phyloP scores from a whole-genome alignment of 352 stramenopile species.

The Globisporangium viniferum region DNA sequence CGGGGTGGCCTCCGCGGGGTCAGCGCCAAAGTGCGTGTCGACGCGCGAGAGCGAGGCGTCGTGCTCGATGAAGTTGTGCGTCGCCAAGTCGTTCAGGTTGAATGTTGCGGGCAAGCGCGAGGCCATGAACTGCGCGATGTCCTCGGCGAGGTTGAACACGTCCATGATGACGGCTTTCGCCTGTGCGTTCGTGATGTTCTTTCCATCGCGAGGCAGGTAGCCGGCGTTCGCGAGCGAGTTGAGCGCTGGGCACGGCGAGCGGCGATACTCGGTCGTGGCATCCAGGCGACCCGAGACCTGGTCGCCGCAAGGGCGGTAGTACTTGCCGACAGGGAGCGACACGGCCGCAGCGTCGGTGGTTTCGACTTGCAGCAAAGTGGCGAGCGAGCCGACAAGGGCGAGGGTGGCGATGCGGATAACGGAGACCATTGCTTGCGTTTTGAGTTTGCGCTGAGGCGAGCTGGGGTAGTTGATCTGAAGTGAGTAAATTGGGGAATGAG shows the following conservation, averaged over 20 bases:
- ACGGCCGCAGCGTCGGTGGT: background rate
- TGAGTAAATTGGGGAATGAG: background rate
- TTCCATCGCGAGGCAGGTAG: background rate
- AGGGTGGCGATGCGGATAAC: background rate
- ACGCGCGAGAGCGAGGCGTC: background rate
- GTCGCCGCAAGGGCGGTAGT: background rate
- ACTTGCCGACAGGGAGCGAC: background rate
- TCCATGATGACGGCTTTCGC: background rate
- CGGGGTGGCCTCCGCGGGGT: background rate
- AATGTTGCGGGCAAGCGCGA: background rate
- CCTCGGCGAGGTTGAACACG: background rate
- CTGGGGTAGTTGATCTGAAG: background rate
- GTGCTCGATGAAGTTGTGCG: background rate
- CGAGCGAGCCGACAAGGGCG: background rate
- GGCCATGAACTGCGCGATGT: background rate
- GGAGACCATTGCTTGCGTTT: background rate
- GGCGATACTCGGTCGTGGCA: background rate
- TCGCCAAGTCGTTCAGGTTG: background rate
- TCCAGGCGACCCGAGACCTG: background rate
- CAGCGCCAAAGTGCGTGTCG: background rate
- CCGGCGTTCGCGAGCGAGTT: background rate
- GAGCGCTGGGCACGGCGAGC: background rate
- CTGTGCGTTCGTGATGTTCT: background rate
- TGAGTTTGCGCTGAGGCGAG: background rate
- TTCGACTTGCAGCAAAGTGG: background rate